Percentiles rank a stretch among this genome's conserved stretches.
Conservation (phyloP, 768 basidiomycete species). For the Pleurotus cornucopiae region DNA sequence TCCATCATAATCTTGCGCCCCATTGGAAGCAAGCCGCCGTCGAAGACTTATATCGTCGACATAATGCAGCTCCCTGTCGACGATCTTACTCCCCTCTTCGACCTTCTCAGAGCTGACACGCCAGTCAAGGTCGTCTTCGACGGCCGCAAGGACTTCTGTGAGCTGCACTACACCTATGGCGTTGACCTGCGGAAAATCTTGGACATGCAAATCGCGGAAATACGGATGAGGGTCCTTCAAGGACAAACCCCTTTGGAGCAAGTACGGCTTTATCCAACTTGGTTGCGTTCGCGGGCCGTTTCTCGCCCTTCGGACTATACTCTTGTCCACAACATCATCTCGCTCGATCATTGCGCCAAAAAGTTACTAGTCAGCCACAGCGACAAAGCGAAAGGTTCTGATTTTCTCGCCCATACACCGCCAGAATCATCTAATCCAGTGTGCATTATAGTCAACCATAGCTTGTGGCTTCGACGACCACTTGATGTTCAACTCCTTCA, state of each 20-base stretch:
- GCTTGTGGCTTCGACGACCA: neutral
- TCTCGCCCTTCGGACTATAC: neutral
- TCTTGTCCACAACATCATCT: neutral
- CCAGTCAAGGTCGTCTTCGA: constrained; percentile 3
- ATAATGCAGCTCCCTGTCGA: neutral
- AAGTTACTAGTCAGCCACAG: neutral
- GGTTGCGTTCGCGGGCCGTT: neutral
- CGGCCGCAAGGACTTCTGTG: neutral
- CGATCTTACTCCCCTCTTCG: neutral
- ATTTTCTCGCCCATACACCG: neutral
- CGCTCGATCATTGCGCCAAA: neutral
- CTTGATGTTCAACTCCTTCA: neutral
- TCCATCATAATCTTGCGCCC: constrained; percentile 4
- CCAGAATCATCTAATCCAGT: neutral
- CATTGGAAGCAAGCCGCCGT: neutral
- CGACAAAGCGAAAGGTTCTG: neutral
- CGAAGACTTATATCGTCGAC: constrained; percentile 5
- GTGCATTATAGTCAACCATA: neutral
- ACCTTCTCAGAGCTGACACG: neutral
- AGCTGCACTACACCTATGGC: neutral
- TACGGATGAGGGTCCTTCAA: neutral
- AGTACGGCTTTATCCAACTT: neutral
- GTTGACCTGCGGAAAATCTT: neutral
- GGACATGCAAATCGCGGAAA: constrained; percentile 1
- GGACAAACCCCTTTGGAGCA: neutral